Base-by-base conservation (phyloP, 83 land plant genomes). In the Isoetes engelmannii region DNA sequence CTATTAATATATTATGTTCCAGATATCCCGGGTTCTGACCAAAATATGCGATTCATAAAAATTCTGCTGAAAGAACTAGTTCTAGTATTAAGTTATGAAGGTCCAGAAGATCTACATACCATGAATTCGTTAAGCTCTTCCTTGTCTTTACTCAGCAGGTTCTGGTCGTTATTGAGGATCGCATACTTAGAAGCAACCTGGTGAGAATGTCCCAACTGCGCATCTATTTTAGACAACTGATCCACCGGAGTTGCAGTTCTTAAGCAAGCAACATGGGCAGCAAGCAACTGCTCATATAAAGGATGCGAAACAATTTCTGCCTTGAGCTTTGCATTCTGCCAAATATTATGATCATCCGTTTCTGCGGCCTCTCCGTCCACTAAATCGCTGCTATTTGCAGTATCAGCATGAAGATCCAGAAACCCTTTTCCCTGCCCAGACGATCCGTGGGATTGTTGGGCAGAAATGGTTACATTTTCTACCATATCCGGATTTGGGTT, bases 201-300 rank as follows among this genome's bases (percentile, higher is more conserved):
- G 80, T 83, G 89, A 18, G 87, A 81, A 75, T 84, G 89, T n/a
- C 84, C 87, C 6, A 90, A 71, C 86, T 90, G 96, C 4, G 96
- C 82, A 51, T 90, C 92, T 63, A 90, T 90, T 80, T 80, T 82
- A 21, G 89, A 84, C 48, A 87, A 73, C 76, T 85, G 92, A 65
- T 90, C 96, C 68, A 87, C 90, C 45, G 96, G 96, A 64, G 96
- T 90, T 9, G 96, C 96, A 41, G 88, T 85, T 8, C 92, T 65
- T 60, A 90, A 65, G 63, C 96, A 90, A 19, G 89, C 83, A 61
- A 90, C 86, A 69, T 90, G 96, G 4, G 96, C 91, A n/a, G 92
- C 70, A 65, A 90, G 63, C 65, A 90, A 59, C 85, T 90, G 95
- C 65, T 87, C 95, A 74, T 90, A 90, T 71, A 90, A 51, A 12